Percentiles rank a stretch among this genome's conserved stretches.
Evolutionary conservation across 352 stramenopile genomes (phyloP).

Genomic region (Phytophthora colocasiae): DNA sequence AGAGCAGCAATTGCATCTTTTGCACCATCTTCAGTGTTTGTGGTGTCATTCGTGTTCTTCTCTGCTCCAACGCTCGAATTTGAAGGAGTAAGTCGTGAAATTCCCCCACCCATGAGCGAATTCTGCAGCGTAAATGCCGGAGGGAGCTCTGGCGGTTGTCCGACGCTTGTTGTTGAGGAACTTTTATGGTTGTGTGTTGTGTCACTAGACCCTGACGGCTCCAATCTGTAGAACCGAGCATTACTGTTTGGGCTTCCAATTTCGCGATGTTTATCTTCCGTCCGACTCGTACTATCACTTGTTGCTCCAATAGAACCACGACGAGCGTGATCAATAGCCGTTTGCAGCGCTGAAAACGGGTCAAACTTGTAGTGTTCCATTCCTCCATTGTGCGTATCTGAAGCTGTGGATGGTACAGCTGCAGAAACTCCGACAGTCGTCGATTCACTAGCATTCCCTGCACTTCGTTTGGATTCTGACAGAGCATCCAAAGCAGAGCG

Average conservation of each 20-base stretch:
- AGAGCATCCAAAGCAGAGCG: conserved; percentile 37
- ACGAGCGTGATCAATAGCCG: conserved; percentile 54
- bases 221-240: conserved; percentile 24
- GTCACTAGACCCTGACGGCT: conserved; percentile 14
- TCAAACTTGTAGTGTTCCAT: conserved; percentile 58
- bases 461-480: conserved; percentile 17
- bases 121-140: conserved; percentile 66
- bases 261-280: conserved; percentile 10
- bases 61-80: neutral
- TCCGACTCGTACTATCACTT: conserved; percentile 2
- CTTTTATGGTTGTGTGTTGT: conserved; percentile 3
- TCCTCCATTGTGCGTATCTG: conserved; percentile 7
- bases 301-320: conserved; percentile 21
- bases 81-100: conserved; percentile 46
- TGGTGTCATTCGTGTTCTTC: neutral
- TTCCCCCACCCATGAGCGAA: conserved; percentile 77
- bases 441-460: conserved; percentile 4
- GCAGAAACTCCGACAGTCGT: neutral
- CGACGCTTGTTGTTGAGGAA: conserved; percentile 23
- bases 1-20: conserved; percentile 16
- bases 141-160: conserved; percentile 46
- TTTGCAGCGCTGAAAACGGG: conserved; percentile 67
- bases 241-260: conserved; percentile 25
- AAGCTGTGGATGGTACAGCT: conserved; percentile 6
- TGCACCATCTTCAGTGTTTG: neutral